phyloP scores from a whole-genome alignment of 345 rosid genomes.

The Arabis alpina region DNA sequence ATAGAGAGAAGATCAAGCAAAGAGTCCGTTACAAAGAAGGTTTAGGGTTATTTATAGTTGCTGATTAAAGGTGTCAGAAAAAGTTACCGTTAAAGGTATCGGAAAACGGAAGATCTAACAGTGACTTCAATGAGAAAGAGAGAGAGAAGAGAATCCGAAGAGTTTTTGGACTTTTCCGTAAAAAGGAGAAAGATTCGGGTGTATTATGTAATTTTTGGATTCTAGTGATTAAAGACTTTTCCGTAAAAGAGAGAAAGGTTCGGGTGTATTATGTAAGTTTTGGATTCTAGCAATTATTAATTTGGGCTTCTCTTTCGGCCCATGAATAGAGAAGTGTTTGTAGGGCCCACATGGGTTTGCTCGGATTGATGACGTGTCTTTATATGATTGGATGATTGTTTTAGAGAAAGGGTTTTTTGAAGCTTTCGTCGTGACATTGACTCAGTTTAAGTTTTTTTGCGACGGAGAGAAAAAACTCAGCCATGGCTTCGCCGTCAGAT shows the following conservation, averaged over 20 bases:
- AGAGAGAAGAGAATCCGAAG: conserved; percentile 4
- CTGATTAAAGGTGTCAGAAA: conserved; percentile 22
- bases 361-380: conserved; percentile 19
- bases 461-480: background rate
- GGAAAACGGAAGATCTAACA: conserved; percentile 37
- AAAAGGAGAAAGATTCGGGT: conserved; percentile 13
- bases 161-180: too few relatives aligned
- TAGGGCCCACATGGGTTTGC: background rate
- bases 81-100: too few relatives aligned
- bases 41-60: background rate
- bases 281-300: conserved; percentile 6
- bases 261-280: conserved; percentile 12
- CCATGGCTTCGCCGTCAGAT: conserved; percentile 42
- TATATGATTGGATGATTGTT: background rate
- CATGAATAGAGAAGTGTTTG: background rate
- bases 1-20: conserved; percentile 21
- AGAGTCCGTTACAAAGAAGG: background rate
- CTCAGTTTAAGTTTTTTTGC: conserved; percentile 6
- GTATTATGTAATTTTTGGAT: conserved; percentile 9
- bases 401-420: background rate
- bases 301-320: conserved; percentile 27
- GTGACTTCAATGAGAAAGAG: conserved; percentile 7
- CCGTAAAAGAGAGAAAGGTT: conserved; percentile 1
- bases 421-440: conserved; percentile 11
- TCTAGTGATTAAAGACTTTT: too few relatives aligned